Percentiles rank a stretch among this genome's conserved stretches.
Conservation (phyloP, 2,329 filamentous ascomycete species). For the Celoporthe dispersa region DNA sequence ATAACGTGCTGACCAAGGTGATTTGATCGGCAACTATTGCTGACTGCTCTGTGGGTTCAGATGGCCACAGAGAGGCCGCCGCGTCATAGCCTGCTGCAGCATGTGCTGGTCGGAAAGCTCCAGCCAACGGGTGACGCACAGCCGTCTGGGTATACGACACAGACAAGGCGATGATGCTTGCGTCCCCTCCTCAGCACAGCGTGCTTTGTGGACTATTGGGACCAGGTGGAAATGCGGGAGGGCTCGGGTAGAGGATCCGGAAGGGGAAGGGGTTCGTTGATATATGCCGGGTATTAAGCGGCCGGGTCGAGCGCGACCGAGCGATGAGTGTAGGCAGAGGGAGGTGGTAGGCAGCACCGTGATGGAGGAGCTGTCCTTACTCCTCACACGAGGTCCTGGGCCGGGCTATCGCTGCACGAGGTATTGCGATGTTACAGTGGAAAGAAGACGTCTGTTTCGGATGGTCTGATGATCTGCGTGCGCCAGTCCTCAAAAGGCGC, state of each 20-base stretch:
- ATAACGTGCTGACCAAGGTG: not conserved
- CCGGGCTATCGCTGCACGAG: not conserved
- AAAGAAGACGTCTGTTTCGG: not conserved
- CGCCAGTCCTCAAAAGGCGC: not conserved
- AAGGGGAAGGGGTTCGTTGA: not conserved
- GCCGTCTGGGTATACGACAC: not conserved
- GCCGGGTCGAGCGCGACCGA: not conserved
- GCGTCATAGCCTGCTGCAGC: not conserved
- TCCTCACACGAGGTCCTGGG: not conserved
- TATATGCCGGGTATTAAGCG: constrained; percentile 8
- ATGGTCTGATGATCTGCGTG: not conserved
- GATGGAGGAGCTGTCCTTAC: not conserved
- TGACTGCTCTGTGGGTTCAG: not conserved
- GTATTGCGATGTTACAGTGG: not conserved
- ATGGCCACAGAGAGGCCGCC: not conserved
- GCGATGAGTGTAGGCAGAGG: not conserved
- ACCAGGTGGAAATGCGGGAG: not conserved
- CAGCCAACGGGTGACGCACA: not conserved
- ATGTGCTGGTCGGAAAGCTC: not conserved
- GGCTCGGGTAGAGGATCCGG: constrained; percentile 7
- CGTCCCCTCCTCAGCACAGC: too few relatives aligned
- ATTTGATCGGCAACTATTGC: not conserved
- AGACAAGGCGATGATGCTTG: not conserved
- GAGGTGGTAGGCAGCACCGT: not conserved
- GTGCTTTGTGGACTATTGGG: too few relatives aligned